Conservation (phyloP, 805 yeast species). For the Scheffersomyces amazonensis region DNA sequence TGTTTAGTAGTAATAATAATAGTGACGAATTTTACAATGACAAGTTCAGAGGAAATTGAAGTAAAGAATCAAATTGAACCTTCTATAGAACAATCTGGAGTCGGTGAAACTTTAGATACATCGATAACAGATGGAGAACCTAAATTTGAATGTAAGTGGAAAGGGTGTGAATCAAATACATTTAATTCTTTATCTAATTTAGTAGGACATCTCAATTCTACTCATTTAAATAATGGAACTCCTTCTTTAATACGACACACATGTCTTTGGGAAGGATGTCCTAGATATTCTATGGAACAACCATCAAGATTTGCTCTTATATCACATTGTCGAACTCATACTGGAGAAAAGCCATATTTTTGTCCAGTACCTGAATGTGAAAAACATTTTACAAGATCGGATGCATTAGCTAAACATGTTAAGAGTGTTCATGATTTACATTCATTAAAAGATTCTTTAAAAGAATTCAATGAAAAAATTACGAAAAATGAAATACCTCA, state of each 20-base stretch:
- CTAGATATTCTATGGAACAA: constrained; percentile 47
- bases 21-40: too few relatives aligned
- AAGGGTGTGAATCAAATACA: constrained; percentile 19
- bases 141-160: constrained; percentile 29
- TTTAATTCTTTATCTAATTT: constrained; percentile 20
- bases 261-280: constrained; percentile 65
- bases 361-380: constrained; percentile 69
- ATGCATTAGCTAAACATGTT: constrained; percentile 63
- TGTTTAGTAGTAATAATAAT: too few relatives aligned
- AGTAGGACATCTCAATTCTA: constrained; percentile 25
- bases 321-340: constrained; percentile 63
- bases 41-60: too few relatives aligned
- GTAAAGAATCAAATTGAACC: too few relatives aligned
- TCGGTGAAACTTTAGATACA: too few relatives aligned
- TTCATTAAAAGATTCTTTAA: constrained; percentile 30
- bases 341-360: constrained; percentile 63
- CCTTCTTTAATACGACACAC: constrained; percentile 33
- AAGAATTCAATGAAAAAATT: constrained; percentile 25
- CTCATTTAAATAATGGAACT: constrained; percentile 14
- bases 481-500: constrained; percentile 23
- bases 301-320: constrained; percentile 57
- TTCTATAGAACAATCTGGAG: too few relatives aligned
- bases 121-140: constrained; percentile 1
- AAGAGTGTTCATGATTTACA: constrained; percentile 57
- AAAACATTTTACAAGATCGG: constrained; percentile 55